Base-by-base conservation (phyloP, 768 basidiomycete genomes). In the Lepiota venenata region DNA sequence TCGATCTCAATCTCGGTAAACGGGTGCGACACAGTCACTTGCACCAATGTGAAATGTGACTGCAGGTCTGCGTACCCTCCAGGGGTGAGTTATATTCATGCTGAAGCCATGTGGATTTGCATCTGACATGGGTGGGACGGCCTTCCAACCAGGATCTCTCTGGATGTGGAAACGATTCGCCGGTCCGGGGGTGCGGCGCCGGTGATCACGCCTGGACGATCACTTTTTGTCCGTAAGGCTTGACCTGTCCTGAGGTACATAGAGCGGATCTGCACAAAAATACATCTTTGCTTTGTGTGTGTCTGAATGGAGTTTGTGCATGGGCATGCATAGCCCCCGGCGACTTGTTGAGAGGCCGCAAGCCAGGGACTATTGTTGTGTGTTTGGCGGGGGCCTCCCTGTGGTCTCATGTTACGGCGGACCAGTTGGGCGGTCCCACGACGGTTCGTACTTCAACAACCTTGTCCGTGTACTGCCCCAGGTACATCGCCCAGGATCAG, bases 21-120 rank as follows among this genome's bases (percentile, higher is more conserved):
- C 25, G 73, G 72, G 2, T 72, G 74, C 61, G 68, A 71, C 20
- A 72, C 70, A 11, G 73, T 73, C 7, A 69, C 69, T 7, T 75
- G 74, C 59, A 72, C 68, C 10, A 69, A 67, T 48, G 67, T 66
- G 37, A 67, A 69, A 39, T 75, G 73, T 60, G 69, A 68, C 16
- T 72, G 71, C 58, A 58, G 7, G 22, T 63, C 57, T 32, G 69
- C 69, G 4, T 72, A 71, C 54, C 69, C 67, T 12, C 61, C 63
- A 27, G 69, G 69, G 3, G 70, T 72, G 50, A 57, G 69, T 64
- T n/a, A 8, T 16, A 36, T 14, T 40, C 2, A 39, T 16, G 20
- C 21, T 40, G 9, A 32, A 32, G 9, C 32, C 32, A 32, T 32
- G 32, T 32, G 32, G 32, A 36, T 29, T 11, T 21, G 53, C 9